Evolutionary conservation across 495 filamentous ascomycete species (phyloP), one percentile per base, ranked within the genome.

Genomic region (Margaritispora aquatica): DNA sequence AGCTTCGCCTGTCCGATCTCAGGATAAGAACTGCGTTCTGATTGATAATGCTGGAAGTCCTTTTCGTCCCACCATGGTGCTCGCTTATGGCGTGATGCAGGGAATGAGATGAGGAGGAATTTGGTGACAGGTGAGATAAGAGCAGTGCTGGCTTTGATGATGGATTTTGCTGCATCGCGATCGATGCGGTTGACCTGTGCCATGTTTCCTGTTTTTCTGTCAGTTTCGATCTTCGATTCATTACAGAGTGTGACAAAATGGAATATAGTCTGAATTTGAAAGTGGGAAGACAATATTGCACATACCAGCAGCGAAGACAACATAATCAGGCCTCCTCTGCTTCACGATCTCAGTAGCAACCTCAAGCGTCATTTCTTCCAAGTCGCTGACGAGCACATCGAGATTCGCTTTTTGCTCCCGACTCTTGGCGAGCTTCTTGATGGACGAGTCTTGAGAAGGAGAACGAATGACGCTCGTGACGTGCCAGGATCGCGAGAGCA

Each of bases 401-500:
- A 67, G 59, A 15, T 69, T 73, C n/a, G 85, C 87, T 17, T 70
- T 72, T 7, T 78, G 72, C 17, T 75, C 75, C 20, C 78, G 70
- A 49, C 78, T 82, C n/a, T 87, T 77, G 15, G 75, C 78, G 47
- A 86, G 67, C 19, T n/a, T n/a, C 17, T 44, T 44, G 54, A 95
- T 83, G 51, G 83, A 77, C 19, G 68, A 63, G 54, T 84, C 78
- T 58, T 93, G 90, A 0, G 80, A 81, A 10, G 81, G 74, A 63
- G 82, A 80, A 63, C 89, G 87, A 68, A 95, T 87, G 34, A 94
- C 75, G 70, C 84, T 88, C 56, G 86, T 90, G 24, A 95, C 83
- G 59, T 77, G 79, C 84, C 89, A 92, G 59, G 81, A 81, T 59
- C 83, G 80, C 44, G 83, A 79, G 57, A 92, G 79, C 34, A 93